These are phyloP conservation scores for Solanum sitiens DNA, from an alignment of 257 asterid genomes.

Conservation along the genomic window DNA sequence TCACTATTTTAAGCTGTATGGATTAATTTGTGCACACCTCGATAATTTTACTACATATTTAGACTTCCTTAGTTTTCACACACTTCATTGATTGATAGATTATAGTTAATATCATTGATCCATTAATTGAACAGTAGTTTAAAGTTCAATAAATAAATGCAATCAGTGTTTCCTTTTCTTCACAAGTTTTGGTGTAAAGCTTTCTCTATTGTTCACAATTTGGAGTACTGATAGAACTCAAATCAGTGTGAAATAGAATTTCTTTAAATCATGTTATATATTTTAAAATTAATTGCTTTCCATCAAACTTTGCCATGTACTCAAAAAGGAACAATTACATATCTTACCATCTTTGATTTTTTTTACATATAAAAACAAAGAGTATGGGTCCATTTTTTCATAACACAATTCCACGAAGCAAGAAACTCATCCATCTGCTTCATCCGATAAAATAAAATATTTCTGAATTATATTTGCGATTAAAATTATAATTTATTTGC, in stretches of 20 bases:
- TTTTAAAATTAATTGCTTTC: background rate
- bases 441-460: background rate
- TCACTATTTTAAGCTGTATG: background rate
- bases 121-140: background rate
- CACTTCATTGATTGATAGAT: background rate
- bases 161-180: background rate
- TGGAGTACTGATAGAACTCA: background rate
- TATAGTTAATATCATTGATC: background rate
- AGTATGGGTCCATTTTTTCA: background rate
- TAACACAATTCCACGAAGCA: background rate
- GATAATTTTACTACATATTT: background rate
- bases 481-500: background rate
- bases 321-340: background rate
- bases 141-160: background rate
- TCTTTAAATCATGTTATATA: background rate
- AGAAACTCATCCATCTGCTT: background rate
- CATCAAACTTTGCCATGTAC: background rate
- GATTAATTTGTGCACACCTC: background rate
- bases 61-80: background rate
- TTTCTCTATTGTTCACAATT: background rate
- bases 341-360: background rate
- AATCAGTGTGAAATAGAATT: background rate
- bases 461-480: accelerated
- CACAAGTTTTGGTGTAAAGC: background rate
- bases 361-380: background rate